phyloP scores from a whole-genome alignment of 768 basidiomycete genomes.

The Boletus patriciae region DNA sequence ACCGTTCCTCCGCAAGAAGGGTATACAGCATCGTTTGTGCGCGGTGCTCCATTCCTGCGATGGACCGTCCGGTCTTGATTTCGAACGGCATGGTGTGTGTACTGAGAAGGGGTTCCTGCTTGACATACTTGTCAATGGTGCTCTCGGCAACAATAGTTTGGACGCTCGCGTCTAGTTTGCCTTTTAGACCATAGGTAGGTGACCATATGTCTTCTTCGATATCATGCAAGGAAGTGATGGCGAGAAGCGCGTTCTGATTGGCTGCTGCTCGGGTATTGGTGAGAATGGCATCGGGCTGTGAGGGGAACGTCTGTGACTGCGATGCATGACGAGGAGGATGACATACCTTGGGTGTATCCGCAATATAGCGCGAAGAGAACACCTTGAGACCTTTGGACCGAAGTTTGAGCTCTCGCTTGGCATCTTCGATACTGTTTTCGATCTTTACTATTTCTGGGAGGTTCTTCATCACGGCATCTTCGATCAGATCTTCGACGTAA shows the following conservation, averaged over 20 bases:
- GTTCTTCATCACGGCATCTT: slow-evolving; percentile 50
- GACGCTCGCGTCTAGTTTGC: slow-evolving; percentile 92
- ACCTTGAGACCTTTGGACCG: slow-evolving; percentile 63
- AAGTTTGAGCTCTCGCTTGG: slow-evolving; percentile 57
- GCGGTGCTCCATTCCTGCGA: slow-evolving; percentile 85
- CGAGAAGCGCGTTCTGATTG: slow-evolving; percentile 55
- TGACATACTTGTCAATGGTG: slow-evolving; percentile 23
- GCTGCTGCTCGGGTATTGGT: slow-evolving; percentile 61
- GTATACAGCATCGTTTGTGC: slow-evolving; percentile 99
- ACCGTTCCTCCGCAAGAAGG: slow-evolving; percentile 86
- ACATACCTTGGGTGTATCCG: slow-evolving; percentile 60
- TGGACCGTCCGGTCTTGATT: slow-evolving; percentile 89
- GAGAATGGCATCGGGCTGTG: slow-evolving; percentile 62
- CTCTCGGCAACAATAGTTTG: slow-evolving; percentile 60
- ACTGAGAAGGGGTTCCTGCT: slow-evolving; percentile 22
- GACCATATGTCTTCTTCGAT: slow-evolving; percentile 99
- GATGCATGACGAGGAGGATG: not conserved
- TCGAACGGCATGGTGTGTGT: slow-evolving; percentile 70
- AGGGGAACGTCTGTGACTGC: not conserved
- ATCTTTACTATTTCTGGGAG: slow-evolving; percentile 66
- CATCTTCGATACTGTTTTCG: slow-evolving; percentile 57
- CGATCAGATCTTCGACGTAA: slow-evolving; percentile 62
- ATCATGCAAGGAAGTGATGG: slow-evolving; percentile 75
- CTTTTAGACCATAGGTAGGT: slow-evolving; percentile 91
- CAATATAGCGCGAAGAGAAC: slow-evolving; percentile 69